Percentiles rank a stretch among this genome's conserved stretches.
phyloP scores from a whole-genome alignment of 1,284 basidiomycete species.

The Sanguinoderma infundibulare region DNA sequence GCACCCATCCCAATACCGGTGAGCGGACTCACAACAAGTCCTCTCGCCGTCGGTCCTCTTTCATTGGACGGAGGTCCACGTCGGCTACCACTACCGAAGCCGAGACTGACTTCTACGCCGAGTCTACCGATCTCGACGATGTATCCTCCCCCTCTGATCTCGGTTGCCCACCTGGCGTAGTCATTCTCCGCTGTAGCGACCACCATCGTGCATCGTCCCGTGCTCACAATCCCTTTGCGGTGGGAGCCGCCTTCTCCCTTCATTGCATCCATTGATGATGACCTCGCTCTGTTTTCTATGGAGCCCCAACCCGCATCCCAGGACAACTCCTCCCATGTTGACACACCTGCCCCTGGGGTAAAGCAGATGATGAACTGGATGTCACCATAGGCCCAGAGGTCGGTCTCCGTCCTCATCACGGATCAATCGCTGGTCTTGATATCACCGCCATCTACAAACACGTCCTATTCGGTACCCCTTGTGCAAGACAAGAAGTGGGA shows the following conservation, averaged over 20 bases:
- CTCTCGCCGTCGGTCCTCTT: not conserved
- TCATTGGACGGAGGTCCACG: constrained; percentile 18
- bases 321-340: constrained; percentile 13
- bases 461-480: constrained; percentile 59
- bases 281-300: constrained; percentile 50
- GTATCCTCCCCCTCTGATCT: constrained; percentile 20
- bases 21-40: constrained; percentile 36
- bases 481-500: constrained; percentile 54
- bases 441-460: constrained; percentile 72
- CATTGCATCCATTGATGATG: constrained; percentile 36
- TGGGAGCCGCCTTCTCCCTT: constrained; percentile 35
- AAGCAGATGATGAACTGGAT: constrained; percentile 29
- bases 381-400: constrained; percentile 10
- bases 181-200: constrained; percentile 12
- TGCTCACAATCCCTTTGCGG: constrained; percentile 28
- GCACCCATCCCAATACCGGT: constrained; percentile 36
- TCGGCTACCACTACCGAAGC: constrained; percentile 41
- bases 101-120: constrained; percentile 35
- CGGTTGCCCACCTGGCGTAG: constrained; percentile 18
- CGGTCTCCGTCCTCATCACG: constrained; percentile 8
- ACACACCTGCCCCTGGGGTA: constrained; percentile 2
- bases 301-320: constrained; percentile 46
- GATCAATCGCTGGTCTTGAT: constrained; percentile 58
- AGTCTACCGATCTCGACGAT: constrained; percentile 41
- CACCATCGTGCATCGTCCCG: constrained; percentile 19